Base-by-base conservation (phyloP, 805 yeast genomes). In the Kuraishia floccosa region DNA sequence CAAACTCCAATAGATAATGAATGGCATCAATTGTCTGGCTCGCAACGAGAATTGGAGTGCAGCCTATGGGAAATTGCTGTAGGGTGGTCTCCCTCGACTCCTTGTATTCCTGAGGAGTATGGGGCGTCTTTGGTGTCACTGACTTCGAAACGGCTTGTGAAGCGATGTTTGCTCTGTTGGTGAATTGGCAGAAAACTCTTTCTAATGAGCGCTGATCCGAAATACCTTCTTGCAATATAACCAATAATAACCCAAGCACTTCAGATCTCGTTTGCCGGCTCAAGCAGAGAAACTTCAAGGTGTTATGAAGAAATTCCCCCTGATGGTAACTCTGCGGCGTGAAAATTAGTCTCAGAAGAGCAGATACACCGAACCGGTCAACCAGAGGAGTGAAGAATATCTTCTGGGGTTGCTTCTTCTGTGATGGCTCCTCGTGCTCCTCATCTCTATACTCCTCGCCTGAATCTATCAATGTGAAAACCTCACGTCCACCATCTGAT, bases 211-310 rank as follows among this genome's bases (percentile, higher is more conserved):
- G 63, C 32, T 72, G 77, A 41, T 72, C 78, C 2, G 47, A 44
- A 5, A 78, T 57, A n/a, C 91, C 93, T 37, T 86, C 95, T 35
- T 76, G 78, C 22, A 87, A 55, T 27, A 86, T 65, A 12, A 76
- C 71, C 25, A 86, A 50, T 25, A 86, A 46, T 34, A 79, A 55
- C 26, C 79, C 74, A 47, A 86, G 61, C 11, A 84, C 67, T 39
- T 87, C 96, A 7, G 71, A 56, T 32, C 96, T 58, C 5, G 82
- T 80, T 39, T 80, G 93, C 49, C 81, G 81, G 52, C 76, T 84
- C 38, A 70, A 67, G 43, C 93, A 81, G 29, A 86, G 46, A 37
- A 68, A 72, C 15, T 70, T 71, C 33, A 86, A 59, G 4, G 89
- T 58, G 30, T 74, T 75, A 49, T 77, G 76, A 29, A 82, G 61